Percentiles rank a stretch among this genome's conserved stretches.
Conservation (phyloP, 345 rosid species). For the Brassica nigra region DNA sequence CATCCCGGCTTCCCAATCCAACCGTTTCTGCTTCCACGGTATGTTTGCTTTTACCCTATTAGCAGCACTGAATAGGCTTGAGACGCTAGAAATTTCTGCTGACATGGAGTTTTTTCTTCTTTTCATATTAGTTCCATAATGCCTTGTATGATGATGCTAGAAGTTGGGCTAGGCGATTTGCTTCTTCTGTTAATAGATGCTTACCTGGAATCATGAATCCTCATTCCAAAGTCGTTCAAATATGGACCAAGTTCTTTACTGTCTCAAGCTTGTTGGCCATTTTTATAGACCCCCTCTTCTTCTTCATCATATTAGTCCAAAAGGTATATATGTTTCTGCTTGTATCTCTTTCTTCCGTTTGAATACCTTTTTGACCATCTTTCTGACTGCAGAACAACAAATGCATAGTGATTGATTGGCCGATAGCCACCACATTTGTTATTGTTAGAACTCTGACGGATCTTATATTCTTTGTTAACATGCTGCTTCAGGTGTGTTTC, state of each 20-base stretch:
- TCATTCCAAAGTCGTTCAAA: constrained; percentile 62
- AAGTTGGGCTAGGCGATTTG: constrained; percentile 72
- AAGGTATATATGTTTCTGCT: constrained; percentile 43
- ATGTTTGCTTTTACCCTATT: not conserved
- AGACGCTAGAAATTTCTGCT: not conserved
- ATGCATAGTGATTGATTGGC: constrained; percentile 59
- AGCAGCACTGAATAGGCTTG: not conserved
- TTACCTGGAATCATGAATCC: constrained; percentile 86
- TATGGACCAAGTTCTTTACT: constrained; percentile 63
- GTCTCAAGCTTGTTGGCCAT: constrained; percentile 54
- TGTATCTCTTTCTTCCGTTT: constrained; percentile 9
- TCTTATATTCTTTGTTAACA: constrained; percentile 62
- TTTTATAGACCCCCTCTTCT: constrained; percentile 80
- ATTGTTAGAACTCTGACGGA: constrained; percentile 63
- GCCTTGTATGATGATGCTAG: constrained; percentile 76
- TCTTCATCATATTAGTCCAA: constrained; percentile 60
- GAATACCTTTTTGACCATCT: not conserved
- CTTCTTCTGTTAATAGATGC: constrained; percentile 41
- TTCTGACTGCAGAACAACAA: constrained; percentile 48
- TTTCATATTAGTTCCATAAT: constrained; percentile 57
- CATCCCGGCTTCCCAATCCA: not conserved
- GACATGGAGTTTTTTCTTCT: not conserved
- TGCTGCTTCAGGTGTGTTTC: constrained; percentile 74
- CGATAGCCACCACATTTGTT: constrained; percentile 49
- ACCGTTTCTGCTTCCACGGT: not conserved